phyloP scores from a whole-genome alignment of 108 stramenopile genomes.

The Skeletonema costatum region DNA sequence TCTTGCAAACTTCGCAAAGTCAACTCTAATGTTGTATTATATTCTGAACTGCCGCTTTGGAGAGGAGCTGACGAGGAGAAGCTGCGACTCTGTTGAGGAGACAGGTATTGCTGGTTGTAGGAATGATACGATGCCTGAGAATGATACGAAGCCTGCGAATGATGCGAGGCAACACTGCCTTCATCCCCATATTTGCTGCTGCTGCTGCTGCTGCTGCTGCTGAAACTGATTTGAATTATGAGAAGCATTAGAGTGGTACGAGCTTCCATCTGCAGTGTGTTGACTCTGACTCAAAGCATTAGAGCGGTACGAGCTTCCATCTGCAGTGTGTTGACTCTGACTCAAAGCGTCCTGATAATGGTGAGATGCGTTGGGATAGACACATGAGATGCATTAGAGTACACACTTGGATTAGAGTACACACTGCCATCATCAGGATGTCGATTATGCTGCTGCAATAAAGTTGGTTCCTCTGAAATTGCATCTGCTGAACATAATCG shows the following conservation, averaged over 20 bases:
- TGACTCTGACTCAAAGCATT: not conserved
- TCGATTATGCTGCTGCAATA: slow-evolving; percentile 15
- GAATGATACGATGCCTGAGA: slow-evolving; percentile 42
- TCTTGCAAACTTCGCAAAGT: slow-evolving; percentile 19
- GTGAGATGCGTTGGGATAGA: not conserved
- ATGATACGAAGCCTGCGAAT: slow-evolving; percentile 20
- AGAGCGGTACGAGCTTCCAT: not conserved
- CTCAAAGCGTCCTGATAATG: not conserved
- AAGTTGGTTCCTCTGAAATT: slow-evolving; percentile 8
- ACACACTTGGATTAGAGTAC: not conserved
- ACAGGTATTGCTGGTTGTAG: slow-evolving; percentile 1
- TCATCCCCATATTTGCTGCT: slow-evolving; percentile 15
- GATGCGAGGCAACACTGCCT: slow-evolving; percentile 18
- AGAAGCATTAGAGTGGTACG: not conserved
- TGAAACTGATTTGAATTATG: no score
- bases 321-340: not conserved
- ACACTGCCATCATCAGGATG: slow-evolving; percentile 1
- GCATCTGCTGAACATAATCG: slow-evolving; percentile 1
- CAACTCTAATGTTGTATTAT: slow-evolving; percentile 7
- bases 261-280: not conserved
- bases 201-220: no score
- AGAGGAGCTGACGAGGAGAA: not conserved
- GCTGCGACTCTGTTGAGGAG: not conserved
- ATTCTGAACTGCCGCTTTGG: not conserved
- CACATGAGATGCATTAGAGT: slow-evolving; percentile 3